Base-by-base conservation (phyloP, 352 stramenopile species). In the Lagenidium giganteum region DNA sequence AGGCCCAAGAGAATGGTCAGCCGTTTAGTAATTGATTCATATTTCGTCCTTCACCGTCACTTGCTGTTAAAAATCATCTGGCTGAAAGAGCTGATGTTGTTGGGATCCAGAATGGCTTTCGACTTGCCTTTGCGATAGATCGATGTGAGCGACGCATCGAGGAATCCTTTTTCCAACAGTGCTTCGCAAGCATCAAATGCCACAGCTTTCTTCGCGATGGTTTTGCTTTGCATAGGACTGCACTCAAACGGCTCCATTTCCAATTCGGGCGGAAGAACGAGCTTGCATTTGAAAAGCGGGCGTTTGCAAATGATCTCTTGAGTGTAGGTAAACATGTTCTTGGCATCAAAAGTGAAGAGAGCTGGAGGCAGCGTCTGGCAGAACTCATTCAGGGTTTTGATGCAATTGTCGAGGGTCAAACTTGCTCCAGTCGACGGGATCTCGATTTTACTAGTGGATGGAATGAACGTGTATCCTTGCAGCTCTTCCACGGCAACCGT, bases 381-480 rank as follows among this genome's bases (percentile, higher is more conserved):
- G 49, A 89, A 92, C 59, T 80, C 70, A 42, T 92, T 86, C 13
- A 92, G 62, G n/a, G 61, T 70, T 21, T 62, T 37, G 38, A 89
- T 74, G 39, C 74, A 85, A 38, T 74, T 86, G 41, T 92, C 80
- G 12, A 92, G 42, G 54, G 89, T 77, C 30, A 92, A 47, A 17
- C 77, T 57, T 14, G 80, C 80, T 11, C 80, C 80, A 9, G 76
- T 89, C 0, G 51, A 63, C 27, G 68, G 49, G 12, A 88, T 70
- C 29, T 54, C 34, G 8, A 87, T 46, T 37, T 51, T 59, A 2
- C 54, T 61, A 17, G 67, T 54, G 5, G 57, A 63, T 0, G 57
- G 52, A 20, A 53, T 42, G 35, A 32, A 68, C 12, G 33, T 42
- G 22, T 48, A 32, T 3, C 57, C 71, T 23, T 64, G 60, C 38